Evolutionary conservation across 1,284 basidiomycete genomes (phyloP), one percentile per base, ranked within the genome.

Genomic region (Ustilago lituana): DNA sequence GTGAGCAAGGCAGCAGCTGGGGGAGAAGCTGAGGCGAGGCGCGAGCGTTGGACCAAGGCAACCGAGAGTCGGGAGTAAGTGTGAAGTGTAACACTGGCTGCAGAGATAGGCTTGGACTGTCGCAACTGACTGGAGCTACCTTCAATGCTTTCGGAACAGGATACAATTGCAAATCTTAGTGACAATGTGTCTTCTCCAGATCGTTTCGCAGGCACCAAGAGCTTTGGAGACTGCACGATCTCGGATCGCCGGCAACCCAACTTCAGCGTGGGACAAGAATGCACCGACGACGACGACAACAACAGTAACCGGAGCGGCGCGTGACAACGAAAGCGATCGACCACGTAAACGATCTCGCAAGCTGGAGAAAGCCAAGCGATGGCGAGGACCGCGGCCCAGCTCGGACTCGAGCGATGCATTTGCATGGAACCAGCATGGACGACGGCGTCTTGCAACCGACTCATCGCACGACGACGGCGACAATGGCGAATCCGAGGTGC

Each of bases 51-150:
- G 66, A 20, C 32, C 3, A 56, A 54, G 24, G 58, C 70, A 4
- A 65, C 65, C 53, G 61, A 73, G 29, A 73, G 70, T 33, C 46
- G 70, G 35, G 70, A 73, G 66, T 73, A 49, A 54, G 69, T 63
- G 1, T n/a, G n/a, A n/a, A n/a, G n/a, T n/a, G n/a, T n/a, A n/a
- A n/a, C n/a, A n/a, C n/a, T n/a, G n/a, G n/a, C n/a, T n/a, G n/a
- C n/a, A n/a, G n/a, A n/a, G n/a, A n/a, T n/a, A n/a, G n/a, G n/a
- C n/a, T n/a, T n/a, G n/a, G n/a, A n/a, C n/a, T n/a, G n/a, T n/a
- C n/a, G n/a, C n/a, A n/a, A 29, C 19, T 43, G 24, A 31, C 33
- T 36, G 27, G 6, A 12, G 12, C 12, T 29, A 12, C 27, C 12
- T 29, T 39, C 10, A 17, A 12, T 43, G n/a, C 26, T 24, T 19